Base-by-base conservation (phyloP, 2,329 filamentous ascomycete species). In the Fusarium pseudocircinatum region DNA sequence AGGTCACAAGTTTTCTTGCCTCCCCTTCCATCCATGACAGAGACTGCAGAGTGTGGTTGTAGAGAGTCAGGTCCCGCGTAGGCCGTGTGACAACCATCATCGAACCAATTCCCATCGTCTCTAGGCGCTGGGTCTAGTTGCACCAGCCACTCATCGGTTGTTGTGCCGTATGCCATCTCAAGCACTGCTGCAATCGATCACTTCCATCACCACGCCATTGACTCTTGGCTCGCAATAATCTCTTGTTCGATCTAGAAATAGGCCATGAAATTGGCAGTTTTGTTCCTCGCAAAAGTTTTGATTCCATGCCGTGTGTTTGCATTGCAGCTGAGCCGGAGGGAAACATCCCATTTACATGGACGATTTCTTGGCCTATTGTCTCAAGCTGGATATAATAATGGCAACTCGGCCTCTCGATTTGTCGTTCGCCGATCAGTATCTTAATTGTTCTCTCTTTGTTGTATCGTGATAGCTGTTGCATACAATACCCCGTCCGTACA, bases 41-140 rank as follows among this genome's bases (percentile, higher is more conserved):
- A 63, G 53, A 63, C 62, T 67, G 50, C 52, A 60, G 49, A 69
- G 53, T 67, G 64, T 67, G 59, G 74, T 59, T 57, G 64, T 61
- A 53, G 63, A 60, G 40, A 52, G 60, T 64, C 60, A 69, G 64
- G 69, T 69, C 63, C 43, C 50, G 54, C 30, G 39, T 60, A 52
- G 56, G 46, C 50, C 36, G 66, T 67, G 70, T 74, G 71, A 74
- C 62, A 62, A 44, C 67, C 67, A 49, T 58, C 57, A 56, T 56
- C 46, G 62, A 66, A 66, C 62, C 70, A 76, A 74, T 71, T 76
- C 75, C 61, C 59, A 63, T 70, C 60, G 37, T 71, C 67, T 67
- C 52, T 78, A 78, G 63, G 77, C 77, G 77, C 77, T 78, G 74
- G 66, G 72, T 68, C 60, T 69, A 63, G 63, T 66, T 63, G 46